Base-by-base conservation (phyloP, 1,284 basidiomycete species). In the Pseudozyma sp. region DNA sequence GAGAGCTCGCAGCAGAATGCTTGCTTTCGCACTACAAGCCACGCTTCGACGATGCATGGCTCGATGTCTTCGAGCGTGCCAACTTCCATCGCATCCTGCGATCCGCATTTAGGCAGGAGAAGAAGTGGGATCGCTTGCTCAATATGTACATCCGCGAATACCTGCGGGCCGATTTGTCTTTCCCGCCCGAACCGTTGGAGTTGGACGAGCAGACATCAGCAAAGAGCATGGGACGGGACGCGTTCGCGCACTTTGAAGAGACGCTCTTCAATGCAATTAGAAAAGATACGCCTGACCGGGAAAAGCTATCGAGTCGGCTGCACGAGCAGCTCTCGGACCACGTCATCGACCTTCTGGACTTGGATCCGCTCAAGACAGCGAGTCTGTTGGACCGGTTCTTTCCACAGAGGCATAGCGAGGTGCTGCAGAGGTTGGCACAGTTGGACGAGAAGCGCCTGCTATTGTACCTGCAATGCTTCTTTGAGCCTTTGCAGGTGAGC, bases 1-100 rank as follows among this genome's bases (percentile, higher is more conserved):
- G 97, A 12, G 95, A 99, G 82, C 89, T 99, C 3, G 97, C 96
- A 0, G 91, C 92, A 3, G 97, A 99, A 86, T 97, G 92, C 84
- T 89, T 99, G n/a, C 88, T 99, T 5, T 98, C 96, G 0, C 90
- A 90, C 0, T 97, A 97, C 84, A 93, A 90, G 40, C 94, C 95
- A 0, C 89, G 91, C 62, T 91, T 95, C 63, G 88, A 88, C 73
- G 91, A 92, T 19, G 87, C 87, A 14, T 88, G 96, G 70, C 86
- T 92, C 35, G 83, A 84, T 10, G 86, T 92, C 1, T 95, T 99
- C 80, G 90, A 93, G 81, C 79, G 87, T 16, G 95, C 96, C 1
- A 90, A 92, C 0, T 99, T 99, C 86, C 95, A 91, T 85, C 90
- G 94, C 47, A 95, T 99, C 66, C 87, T 99, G 21, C 90, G 93